These are phyloP conservation scores for Daldinia eschscholtzii DNA, from an alignment of 2,329 filamentous ascomycete genomes.

Conservation along the genomic window DNA sequence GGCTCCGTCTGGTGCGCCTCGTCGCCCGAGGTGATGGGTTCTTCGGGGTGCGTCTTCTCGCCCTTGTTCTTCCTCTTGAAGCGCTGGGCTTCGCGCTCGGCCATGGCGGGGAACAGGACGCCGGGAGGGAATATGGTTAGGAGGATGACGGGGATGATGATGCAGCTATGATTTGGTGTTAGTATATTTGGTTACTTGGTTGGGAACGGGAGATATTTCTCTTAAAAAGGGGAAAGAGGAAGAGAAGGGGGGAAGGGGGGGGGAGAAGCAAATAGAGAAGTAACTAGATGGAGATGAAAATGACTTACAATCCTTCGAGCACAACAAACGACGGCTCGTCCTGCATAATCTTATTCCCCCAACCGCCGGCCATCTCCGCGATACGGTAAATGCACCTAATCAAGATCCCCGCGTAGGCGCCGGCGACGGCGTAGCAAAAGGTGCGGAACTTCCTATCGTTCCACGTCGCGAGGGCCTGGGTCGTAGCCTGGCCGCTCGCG, in stretches of 20 bases:
- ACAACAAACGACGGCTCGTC: slow-evolving; percentile 71
- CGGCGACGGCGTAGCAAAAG: slow-evolving; percentile 60
- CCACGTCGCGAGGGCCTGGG: slow-evolving; percentile 57
- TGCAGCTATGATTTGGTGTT: slow-evolving; percentile 54
- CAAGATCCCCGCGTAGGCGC: slow-evolving; percentile 61
- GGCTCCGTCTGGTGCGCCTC: slow-evolving; percentile 30
- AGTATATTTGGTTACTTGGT: slow-evolving; percentile 1
- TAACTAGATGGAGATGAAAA: background rate
- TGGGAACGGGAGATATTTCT: background rate
- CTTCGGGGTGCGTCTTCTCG: slow-evolving; percentile 26
- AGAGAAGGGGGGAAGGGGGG: background rate
- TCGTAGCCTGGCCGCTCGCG: slow-evolving; percentile 47
- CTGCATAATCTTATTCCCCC: slow-evolving; percentile 74
- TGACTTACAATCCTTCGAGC: slow-evolving; percentile 65
- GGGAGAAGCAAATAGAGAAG: background rate
- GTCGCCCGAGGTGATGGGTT: slow-evolving; percentile 31
- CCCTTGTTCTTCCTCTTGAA: slow-evolving; percentile 44
- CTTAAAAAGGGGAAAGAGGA: background rate
- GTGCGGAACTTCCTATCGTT: slow-evolving; percentile 57
- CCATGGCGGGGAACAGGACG: slow-evolving; percentile 68
- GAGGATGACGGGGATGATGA: slow-evolving; percentile 63
- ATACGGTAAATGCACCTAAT: slow-evolving; percentile 70
- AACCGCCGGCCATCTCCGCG: slow-evolving; percentile 73
- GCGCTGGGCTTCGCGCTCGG: slow-evolving; percentile 50
- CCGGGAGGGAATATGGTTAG: slow-evolving; percentile 68